These are phyloP conservation scores for Nemania abortiva DNA, from an alignment of 2,329 filamentous ascomycete species.

Conservation along the genomic window DNA sequence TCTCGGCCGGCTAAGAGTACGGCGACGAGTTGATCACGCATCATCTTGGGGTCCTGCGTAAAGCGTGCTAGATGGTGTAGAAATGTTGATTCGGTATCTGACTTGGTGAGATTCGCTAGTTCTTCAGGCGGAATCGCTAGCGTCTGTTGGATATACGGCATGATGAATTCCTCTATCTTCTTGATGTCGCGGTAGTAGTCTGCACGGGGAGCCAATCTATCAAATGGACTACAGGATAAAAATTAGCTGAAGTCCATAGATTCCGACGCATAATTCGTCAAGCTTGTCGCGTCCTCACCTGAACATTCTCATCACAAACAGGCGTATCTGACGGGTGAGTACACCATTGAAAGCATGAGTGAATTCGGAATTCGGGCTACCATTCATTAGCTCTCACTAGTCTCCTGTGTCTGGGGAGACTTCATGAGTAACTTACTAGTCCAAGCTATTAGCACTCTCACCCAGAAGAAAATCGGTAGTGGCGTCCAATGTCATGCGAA, in stretches of 20 bases:
- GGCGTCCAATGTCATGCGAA: constrained; percentile 73
- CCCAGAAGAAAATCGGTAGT: constrained; percentile 77
- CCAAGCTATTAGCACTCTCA: constrained; percentile 63
- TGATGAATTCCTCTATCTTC: constrained; percentile 76
- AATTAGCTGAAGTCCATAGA: background rate
- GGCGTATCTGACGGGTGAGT: constrained; percentile 72
- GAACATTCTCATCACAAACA: constrained; percentile 61
- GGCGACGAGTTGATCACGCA: constrained; percentile 80
- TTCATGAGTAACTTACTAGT: constrained; percentile 50
- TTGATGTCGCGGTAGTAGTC: constrained; percentile 70
- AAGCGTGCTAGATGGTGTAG: constrained; percentile 79
- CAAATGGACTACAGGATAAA: constrained; percentile 63
- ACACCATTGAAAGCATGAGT: constrained; percentile 76
- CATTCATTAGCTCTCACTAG: constrained; percentile 27
- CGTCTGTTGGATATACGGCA: constrained; percentile 74
- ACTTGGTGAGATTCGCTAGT: constrained; percentile 75
- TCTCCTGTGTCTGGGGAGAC: background rate
- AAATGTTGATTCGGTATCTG: constrained; percentile 76
- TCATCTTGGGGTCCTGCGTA: constrained; percentile 70
- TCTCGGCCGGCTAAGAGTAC: constrained; percentile 78
- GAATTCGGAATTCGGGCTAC: constrained; percentile 67
- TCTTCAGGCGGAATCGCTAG: constrained; percentile 72
- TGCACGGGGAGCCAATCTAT: constrained; percentile 66
- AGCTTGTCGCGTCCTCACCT: constrained; percentile 1
- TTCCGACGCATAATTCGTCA: background rate